Conservation (phyloP, 768 basidiomycete genomes). For the Suillus weaverae region DNA sequence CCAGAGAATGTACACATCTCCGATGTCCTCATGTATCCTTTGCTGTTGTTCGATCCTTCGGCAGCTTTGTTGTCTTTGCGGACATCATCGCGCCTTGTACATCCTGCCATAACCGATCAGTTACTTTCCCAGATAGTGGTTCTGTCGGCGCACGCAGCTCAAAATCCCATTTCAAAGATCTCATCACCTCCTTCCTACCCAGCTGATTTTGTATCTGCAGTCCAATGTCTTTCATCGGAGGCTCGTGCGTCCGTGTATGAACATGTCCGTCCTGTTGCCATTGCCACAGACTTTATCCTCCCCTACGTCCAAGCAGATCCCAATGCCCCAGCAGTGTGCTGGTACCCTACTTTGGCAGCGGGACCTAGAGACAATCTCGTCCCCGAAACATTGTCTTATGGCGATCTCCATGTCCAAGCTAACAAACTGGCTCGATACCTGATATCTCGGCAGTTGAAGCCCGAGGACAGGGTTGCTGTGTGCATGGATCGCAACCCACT, state of each 20-base stretch:
- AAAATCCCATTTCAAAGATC: constrained; percentile 14
- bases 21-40: not conserved
- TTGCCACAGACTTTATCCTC: constrained; percentile 27
- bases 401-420: constrained; percentile 34
- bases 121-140: constrained; percentile 22
- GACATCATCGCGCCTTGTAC: constrained; percentile 15
- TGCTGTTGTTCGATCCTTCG: constrained; percentile 13
- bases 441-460: constrained; percentile 32
- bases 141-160: constrained; percentile 4
- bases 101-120: constrained; percentile 12
- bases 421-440: constrained; percentile 48
- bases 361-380: not conserved
- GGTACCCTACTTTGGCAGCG: constrained; percentile 21
- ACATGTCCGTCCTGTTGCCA: constrained; percentile 19
- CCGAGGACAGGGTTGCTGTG: constrained; percentile 44
- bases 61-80: constrained; percentile 16
- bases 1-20: not conserved
- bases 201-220: constrained; percentile 17
- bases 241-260: constrained; percentile 13
- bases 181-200: constrained; percentile 10
- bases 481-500: constrained; percentile 43
- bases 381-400: constrained; percentile 28
- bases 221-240: constrained; percentile 16
- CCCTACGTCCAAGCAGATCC: constrained; percentile 18
- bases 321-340: constrained; percentile 19